Evolutionary conservation across 192 early-diverging fungal genomes (phyloP).

Genomic region (Gigaspora rosea): DNA sequence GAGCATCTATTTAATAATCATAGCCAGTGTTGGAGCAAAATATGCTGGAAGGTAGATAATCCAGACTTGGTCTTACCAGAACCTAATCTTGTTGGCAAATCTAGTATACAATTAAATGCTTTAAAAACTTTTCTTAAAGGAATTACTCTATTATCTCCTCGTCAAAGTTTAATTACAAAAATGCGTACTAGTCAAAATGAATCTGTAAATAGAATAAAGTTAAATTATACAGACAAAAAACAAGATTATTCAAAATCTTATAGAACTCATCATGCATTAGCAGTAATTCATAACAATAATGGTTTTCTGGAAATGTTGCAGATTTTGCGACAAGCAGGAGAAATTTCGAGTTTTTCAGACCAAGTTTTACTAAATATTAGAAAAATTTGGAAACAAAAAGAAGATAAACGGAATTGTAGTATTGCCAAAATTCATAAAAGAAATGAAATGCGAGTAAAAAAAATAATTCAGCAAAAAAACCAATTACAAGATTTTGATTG

Average conservation of each 20-base stretch:
- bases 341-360: neutral
- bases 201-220: neutral
- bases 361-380: conserved; percentile 3
- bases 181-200: neutral
- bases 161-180: too few relatives aligned
- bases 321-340: neutral
- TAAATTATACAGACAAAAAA: neutral
- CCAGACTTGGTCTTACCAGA: too few relatives aligned
- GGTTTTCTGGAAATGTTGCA: neutral
- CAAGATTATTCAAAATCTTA: conserved; percentile 8
- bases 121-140: too few relatives aligned
- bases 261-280: neutral
- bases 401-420: neutral
- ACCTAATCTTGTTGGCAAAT: too few relatives aligned
- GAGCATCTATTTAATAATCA: too few relatives aligned
- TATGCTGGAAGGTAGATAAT: too few relatives aligned
- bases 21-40: too few relatives aligned
- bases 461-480: neutral
- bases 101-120: too few relatives aligned
- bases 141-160: too few relatives aligned
- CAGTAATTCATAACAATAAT: conserved; percentile 15
- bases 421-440: neutral
- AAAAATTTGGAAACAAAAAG: neutral
- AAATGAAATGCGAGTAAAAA: neutral
- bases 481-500: neutral